Evolutionary conservation across 2,329 filamentous ascomycete species (phyloP).

Genomic region (Nemania sp.): DNA sequence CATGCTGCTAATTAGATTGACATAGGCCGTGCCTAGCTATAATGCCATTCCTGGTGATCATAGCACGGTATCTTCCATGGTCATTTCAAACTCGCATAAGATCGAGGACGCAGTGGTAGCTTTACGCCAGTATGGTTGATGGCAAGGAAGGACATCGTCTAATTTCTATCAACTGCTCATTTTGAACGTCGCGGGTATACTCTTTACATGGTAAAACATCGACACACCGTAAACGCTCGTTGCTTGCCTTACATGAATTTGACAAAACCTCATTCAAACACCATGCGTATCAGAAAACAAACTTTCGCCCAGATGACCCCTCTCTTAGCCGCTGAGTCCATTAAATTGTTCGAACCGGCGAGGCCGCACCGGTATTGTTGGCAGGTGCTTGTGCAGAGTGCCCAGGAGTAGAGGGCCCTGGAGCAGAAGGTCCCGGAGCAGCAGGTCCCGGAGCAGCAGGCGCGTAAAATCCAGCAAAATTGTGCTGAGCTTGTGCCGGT

Average conservation of each 20-base stretch:
- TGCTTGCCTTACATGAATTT: not conserved
- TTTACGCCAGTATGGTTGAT: constrained; percentile 15
- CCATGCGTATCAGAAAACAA: not conserved
- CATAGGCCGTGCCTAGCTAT: too few species aligned
- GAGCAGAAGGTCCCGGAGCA: too few species aligned
- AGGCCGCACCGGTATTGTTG: not conserved
- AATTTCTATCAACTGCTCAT: constrained; percentile 20
- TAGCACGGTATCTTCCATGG: too few species aligned
- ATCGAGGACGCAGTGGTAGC: too few species aligned
- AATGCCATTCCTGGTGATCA: too few species aligned
- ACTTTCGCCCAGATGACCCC: not conserved
- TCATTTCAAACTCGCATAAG: too few species aligned
- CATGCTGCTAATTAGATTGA: too few species aligned
- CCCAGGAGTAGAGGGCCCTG: too few species aligned
- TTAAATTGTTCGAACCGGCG: not conserved
- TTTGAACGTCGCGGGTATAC: constrained; percentile 12
- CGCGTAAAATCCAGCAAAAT: constrained; percentile 34
- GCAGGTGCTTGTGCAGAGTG: not conserved
- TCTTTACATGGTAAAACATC: constrained; percentile 1
- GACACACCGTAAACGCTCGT: not conserved
- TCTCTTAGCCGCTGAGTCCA: not conserved
- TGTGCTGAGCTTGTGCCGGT: constrained; percentile 44
- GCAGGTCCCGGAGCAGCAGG: too few species aligned
- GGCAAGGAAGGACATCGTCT: constrained; percentile 16
- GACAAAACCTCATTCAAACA: not conserved